Evolutionary conservation across 1,284 basidiomycete genomes (phyloP), one percentile per base, ranked within the genome.

Genomic region (Naganishia sp.): DNA sequence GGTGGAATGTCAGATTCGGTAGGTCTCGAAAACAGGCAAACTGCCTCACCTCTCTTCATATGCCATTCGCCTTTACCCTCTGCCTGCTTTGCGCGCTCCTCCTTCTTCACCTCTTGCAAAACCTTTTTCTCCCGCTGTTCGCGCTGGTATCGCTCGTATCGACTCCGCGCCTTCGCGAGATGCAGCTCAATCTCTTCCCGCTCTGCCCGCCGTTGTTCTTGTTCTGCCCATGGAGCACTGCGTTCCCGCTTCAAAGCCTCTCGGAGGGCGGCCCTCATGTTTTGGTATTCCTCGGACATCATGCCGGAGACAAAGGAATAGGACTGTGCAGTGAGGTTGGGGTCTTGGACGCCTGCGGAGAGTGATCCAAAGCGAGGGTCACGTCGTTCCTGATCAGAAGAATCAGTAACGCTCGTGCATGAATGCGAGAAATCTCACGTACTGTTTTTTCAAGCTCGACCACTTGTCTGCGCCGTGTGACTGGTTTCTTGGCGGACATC

Each of bases 291-390:
- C 7, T 81, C 80, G 47, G 81, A 77, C 73, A 90, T 90, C 67
- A 89, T 75, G 1, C 85, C 85, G 1, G 87, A 82, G 23, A 97
- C 82, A 78, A 98, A 98, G 0, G 82, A 82, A 73, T 97, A 98
- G 35, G 88, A 87, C 53, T 85, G 79, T 21, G 84, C 83, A 75
- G 93, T 95, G 31, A 87, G 85, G 62, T 87, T 81, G 0, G 84
- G 73, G 52, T 89, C 86, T 23, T 57, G 57, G 66, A 86, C 82
- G n/a, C 92, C 92, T 6, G 87, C 78, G 1, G 82, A 83, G 13
- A 91, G 79, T 13, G 87, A 84, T 32, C 90, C 83, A 80, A 98
- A 98, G 52, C 94, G 87, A 2, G 95, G 94, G 80, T 98, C 94
- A 47, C 94, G 87, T 11, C 87, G 79, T 75, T 87, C 84, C 90